Evolutionary conservation across 2,329 filamentous ascomycete species (phyloP).

Genomic region (Pseudocercospora macadamiae): DNA sequence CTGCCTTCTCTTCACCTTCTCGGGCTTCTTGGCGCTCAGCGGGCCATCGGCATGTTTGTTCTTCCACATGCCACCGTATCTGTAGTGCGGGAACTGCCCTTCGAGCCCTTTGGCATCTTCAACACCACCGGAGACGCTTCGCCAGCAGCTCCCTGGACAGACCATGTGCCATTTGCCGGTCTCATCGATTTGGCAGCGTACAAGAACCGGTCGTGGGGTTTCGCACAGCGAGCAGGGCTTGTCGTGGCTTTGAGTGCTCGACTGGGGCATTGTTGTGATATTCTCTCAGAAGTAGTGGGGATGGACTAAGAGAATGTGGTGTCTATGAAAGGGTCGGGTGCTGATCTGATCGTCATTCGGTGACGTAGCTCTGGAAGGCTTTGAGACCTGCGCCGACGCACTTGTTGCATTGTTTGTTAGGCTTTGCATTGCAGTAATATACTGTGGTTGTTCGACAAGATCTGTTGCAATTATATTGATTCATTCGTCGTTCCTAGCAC

Average conservation of each 20-base stretch:
- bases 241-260: conserved; percentile 23
- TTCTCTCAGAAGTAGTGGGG: too few species aligned
- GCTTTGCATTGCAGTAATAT: too few species aligned
- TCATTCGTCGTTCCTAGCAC: too few species aligned
- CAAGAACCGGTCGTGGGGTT: conserved; percentile 42
- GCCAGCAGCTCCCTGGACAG: conserved; percentile 49
- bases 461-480: too few species aligned
- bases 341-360: too few species aligned
- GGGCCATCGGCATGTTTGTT: conserved; percentile 42
- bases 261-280: not conserved
- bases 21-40: conserved; percentile 47
- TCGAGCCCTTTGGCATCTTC: conserved; percentile 43
- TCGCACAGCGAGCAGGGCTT: conserved; percentile 49
- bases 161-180: conserved; percentile 48
- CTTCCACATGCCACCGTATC: conserved; percentile 49
- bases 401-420: too few species aligned
- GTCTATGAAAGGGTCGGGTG: too few species aligned
- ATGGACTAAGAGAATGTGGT: too few species aligned
- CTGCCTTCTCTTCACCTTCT: conserved; percentile 42
- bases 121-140: conserved; percentile 46
- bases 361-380: too few species aligned
- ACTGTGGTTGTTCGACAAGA: too few species aligned
- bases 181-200: conserved; percentile 49
- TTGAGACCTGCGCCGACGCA: too few species aligned
- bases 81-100: conserved; percentile 41